These are phyloP conservation scores for Maudiozyma humilis DNA, from an alignment of 1,139 yeast genomes.

Conservation along the genomic window DNA sequence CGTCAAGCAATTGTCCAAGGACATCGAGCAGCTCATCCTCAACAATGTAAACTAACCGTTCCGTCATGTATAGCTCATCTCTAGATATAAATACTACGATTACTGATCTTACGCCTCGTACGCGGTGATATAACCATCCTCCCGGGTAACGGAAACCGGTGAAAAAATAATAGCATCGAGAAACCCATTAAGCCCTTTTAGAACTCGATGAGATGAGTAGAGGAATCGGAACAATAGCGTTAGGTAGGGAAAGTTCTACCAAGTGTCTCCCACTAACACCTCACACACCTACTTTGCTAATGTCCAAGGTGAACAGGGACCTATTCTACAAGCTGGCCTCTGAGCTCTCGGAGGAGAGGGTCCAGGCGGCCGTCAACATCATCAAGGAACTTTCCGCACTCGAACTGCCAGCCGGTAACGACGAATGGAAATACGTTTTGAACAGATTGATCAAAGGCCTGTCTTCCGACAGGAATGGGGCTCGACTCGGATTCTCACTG, in stretches of 20 bases:
- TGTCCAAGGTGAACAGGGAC: slow-evolving; percentile 51
- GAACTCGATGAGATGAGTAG: neutral
- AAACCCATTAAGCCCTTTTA: too few relatives aligned
- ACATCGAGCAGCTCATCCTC: slow-evolving; percentile 32
- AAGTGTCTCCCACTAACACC: too few relatives aligned
- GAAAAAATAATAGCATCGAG: too few relatives aligned
- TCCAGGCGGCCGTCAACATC: slow-evolving; percentile 61
- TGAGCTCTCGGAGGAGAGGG: slow-evolving; percentile 63
- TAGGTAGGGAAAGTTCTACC: too few relatives aligned
- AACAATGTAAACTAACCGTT: neutral
- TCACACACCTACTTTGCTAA: too few relatives aligned
- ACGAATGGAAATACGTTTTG: slow-evolving; percentile 78
- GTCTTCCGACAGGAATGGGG: slow-evolving; percentile 72
- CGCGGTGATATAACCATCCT: neutral
- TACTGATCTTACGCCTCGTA: neutral
- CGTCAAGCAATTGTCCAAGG: slow-evolving; percentile 48
- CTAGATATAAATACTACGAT: too few relatives aligned
- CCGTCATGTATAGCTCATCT: too few relatives aligned
- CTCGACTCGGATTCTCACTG: slow-evolving; percentile 82
- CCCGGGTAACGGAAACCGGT: too few relatives aligned
- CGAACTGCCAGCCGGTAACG: slow-evolving; percentile 34
- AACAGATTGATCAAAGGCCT: slow-evolving; percentile 73
- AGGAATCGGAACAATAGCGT: too few relatives aligned
- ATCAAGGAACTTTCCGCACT: slow-evolving; percentile 44
- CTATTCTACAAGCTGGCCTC: slow-evolving; percentile 73